phyloP scores from a whole-genome alignment of 2,329 filamentous ascomycete species.

The Pestalotiopsis sp. region DNA sequence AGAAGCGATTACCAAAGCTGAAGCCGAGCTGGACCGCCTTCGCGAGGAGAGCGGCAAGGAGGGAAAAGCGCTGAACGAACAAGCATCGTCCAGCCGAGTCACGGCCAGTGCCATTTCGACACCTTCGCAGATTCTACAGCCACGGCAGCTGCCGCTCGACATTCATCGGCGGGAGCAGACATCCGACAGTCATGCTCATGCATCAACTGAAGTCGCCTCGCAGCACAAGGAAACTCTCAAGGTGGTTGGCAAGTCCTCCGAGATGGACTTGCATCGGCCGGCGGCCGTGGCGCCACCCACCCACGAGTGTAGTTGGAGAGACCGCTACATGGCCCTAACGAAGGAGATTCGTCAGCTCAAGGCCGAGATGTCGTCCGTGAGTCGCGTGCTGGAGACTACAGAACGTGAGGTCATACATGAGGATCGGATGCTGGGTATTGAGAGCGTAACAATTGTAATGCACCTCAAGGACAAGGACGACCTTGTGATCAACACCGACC shows the following conservation, averaged over 20 bases:
- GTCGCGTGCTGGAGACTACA: background rate
- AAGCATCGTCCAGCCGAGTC: background rate
- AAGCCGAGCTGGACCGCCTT: conserved; percentile 14
- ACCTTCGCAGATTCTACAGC: conserved; percentile 15
- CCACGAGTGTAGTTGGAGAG: conserved; percentile 43
- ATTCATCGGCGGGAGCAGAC: background rate
- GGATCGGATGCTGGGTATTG: conserved; percentile 41
- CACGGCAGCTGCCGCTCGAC: conserved; percentile 12
- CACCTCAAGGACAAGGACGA: conserved; percentile 51
- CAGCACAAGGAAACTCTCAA: background rate
- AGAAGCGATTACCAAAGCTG: conserved; percentile 10
- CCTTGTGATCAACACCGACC: conserved; percentile 51
- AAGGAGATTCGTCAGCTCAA: conserved; percentile 42
- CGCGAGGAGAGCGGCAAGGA: background rate
- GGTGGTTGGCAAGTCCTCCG: conserved; percentile 13
- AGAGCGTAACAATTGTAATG: conserved; percentile 51
- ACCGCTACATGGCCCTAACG: conserved; percentile 40
- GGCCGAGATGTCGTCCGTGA: conserved; percentile 33
- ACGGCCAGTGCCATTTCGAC: conserved; percentile 6
- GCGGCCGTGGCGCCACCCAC: conserved; percentile 36
- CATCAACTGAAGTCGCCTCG: background rate
- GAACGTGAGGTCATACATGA: conserved; percentile 14
- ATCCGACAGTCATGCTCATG: conserved; percentile 8
- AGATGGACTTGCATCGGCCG: conserved; percentile 30
- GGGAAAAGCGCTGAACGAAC: background rate